Evolutionary conservation across 2,329 filamentous ascomycete species (phyloP).

Genomic region (Plectosphaerella sp.): DNA sequence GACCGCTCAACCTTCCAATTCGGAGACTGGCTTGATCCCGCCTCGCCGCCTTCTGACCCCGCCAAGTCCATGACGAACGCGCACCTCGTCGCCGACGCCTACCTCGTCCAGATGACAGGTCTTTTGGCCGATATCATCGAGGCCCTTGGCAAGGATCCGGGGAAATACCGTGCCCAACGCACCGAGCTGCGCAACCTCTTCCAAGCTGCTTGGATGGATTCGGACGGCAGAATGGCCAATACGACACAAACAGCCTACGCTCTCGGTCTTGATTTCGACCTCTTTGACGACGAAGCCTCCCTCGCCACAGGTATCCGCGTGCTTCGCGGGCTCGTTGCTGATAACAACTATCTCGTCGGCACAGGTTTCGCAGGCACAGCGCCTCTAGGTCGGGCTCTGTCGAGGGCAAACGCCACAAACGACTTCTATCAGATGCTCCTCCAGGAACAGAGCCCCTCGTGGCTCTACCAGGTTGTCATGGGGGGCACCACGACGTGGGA

Average conservation of each 20-base stretch:
- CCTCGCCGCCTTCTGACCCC: conserved; percentile 33
- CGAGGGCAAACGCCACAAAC: conserved; percentile 18
- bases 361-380: conserved; percentile 42
- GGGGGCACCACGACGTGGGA: conserved; percentile 46
- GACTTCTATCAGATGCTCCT: conserved; percentile 43
- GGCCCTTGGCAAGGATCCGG: conserved; percentile 23
- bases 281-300: conserved; percentile 19
- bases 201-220: conserved; percentile 23
- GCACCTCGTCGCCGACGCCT: conserved; percentile 40
- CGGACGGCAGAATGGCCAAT: conserved; percentile 23
- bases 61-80: conserved; percentile 32
- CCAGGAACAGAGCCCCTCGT: conserved; percentile 37
- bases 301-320: conserved; percentile 17
- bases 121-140: conserved; percentile 28
- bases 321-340: conserved; percentile 24
- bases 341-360: conserved; percentile 28
- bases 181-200: conserved; percentile 19
- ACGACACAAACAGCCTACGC: conserved; percentile 35
- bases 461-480: conserved; percentile 43
- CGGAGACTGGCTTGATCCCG: conserved; percentile 45
- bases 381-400: conserved; percentile 26
- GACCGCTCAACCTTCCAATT: conserved; percentile 28
- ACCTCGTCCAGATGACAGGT: conserved; percentile 36
- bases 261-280: conserved; percentile 30
- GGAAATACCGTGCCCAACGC: conserved; percentile 15